Conservation (phyloP, 176 grass and related monocot genomes). For the Zea mays region Zm-B73-REFERENCE-NAM-5.0 NC_050096.1:115180001-115180500, state of each 20-base stretch:
- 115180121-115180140: conserved; percentile 93
- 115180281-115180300: conserved; percentile 77
- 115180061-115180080: conserved; percentile 89
- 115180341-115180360: conserved; percentile 80
- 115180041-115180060: conserved; percentile 97
- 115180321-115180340: conserved; percentile 9
- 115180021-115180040: conserved; percentile 80
- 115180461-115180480: conserved; percentile 99
- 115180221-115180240: conserved; percentile 99
- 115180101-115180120: conserved; percentile 93
- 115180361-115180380: conserved; percentile 92
- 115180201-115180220: conserved; percentile 79
- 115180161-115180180: conserved; percentile 96
- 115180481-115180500: conserved; percentile 95
- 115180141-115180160: conserved; percentile 83
- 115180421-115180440: conserved; percentile 72
- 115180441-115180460: conserved; percentile 93
- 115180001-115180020: conserved; percentile 73
- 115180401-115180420: conserved; percentile 98
- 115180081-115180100: conserved; percentile 99
- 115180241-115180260: conserved; percentile 99
- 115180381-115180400: conserved; percentile 90
- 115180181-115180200: conserved; percentile 75
- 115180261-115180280: conserved; percentile 91
- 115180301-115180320: conserved; percentile 60